A percentile compares a stretch with the other conserved stretches of the same genome.
These are phyloP conservation scores for Geopyxis carbonaria DNA, from an alignment of 495 filamentous ascomycete species.

Conservation along the genomic window DNA sequence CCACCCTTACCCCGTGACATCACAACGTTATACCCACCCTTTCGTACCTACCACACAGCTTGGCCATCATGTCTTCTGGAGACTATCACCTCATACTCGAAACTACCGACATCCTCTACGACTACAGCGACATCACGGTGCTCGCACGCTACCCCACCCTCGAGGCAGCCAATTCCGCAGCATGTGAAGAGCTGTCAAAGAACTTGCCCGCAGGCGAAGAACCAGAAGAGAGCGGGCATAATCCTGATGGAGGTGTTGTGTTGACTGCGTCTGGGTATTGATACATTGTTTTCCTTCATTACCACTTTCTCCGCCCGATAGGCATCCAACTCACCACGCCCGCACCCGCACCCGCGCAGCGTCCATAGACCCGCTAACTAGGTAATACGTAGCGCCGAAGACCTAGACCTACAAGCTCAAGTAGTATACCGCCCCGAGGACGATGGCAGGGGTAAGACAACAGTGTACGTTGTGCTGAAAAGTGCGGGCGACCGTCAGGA, in stretches of 20 bases:
- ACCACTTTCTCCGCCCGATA: no score
- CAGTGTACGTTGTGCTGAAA: neutral
- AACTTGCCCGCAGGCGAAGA: no score
- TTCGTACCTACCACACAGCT: neutral
- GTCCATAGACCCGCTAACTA: no score
- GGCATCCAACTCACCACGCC: no score
- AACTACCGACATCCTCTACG: slow-evolving; percentile 19
- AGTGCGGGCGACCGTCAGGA: neutral
- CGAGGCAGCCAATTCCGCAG: slow-evolving; percentile 16
- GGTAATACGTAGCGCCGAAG: slow-evolving; percentile 12
- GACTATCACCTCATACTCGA: slow-evolving; percentile 20
- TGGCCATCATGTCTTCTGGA: no score
- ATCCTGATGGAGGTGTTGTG: no score
- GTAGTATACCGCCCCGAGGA: no score
- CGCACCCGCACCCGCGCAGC: no score
- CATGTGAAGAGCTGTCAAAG: neutral
- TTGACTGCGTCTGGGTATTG: no score
- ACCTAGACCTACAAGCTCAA: slow-evolving; percentile 14
- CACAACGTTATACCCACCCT: neutral
- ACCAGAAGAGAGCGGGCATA: no score
- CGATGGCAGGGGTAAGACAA: neutral
- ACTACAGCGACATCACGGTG: slow-evolving; percentile 16
- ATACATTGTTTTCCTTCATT: no score
- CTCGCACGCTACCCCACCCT: slow-evolving; percentile 16
- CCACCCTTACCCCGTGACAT: neutral